Evolutionary conservation across 257 asterid species (phyloP).

Genomic region (Leptodermis oblonga): DNA sequence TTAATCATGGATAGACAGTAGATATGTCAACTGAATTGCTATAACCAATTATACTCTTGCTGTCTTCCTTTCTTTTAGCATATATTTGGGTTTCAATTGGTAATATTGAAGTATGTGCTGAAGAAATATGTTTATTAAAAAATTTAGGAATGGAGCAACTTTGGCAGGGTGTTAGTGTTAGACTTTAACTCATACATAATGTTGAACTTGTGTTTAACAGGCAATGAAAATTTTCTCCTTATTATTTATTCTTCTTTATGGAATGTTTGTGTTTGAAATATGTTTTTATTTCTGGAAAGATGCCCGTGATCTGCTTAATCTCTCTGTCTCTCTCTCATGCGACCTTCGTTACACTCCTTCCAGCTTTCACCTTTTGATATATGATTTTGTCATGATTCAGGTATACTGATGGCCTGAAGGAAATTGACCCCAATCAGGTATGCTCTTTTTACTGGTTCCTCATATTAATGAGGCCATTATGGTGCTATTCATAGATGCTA

Average conservation of each 20-base stretch:
- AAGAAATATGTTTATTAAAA: not conserved
- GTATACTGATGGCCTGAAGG: slow-evolving; percentile 80
- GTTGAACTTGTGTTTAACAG: not conserved
- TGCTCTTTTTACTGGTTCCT: slow-evolving; percentile 1
- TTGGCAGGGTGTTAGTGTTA: not conserved
- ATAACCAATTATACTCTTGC: not conserved
- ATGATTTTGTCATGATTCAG: slow-evolving; percentile 37
- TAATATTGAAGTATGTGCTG: not conserved
- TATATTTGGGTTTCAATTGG: not conserved
- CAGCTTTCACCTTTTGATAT: slow-evolving; percentile 2
- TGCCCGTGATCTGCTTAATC: not conserved
- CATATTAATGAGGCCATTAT: not conserved
- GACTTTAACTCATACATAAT: not conserved
- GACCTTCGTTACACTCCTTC: slow-evolving; percentile 13
- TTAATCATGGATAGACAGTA: not conserved
- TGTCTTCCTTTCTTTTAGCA: not conserved
- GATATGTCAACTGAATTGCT: not conserved
- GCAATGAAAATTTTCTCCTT: not conserved
- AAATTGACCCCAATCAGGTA: slow-evolving; percentile 76
- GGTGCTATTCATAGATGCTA: not conserved
- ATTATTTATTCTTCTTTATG: not conserved
- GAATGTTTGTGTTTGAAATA: not conserved
- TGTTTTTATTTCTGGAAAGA: not conserved
- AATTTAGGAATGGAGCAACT: not conserved
- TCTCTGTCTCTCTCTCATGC: slow-evolving; percentile 6